Evolutionary conservation across 2,329 filamentous ascomycete species (phyloP), one percentile per base, ranked within the genome.

Genomic region (Clonostachys chloroleuca): DNA sequence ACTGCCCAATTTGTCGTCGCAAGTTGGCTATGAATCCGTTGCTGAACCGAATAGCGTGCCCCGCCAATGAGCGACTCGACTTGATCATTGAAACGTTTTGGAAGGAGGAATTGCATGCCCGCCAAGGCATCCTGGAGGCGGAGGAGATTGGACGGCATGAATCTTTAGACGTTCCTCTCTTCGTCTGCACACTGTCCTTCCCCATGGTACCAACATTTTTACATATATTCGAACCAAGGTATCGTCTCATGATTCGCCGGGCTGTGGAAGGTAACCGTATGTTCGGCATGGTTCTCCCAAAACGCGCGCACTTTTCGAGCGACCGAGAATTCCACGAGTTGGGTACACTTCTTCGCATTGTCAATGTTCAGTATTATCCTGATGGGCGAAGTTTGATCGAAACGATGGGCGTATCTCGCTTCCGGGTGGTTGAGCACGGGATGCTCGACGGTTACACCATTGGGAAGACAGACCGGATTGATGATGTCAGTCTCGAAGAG

Each of bases 171-270:
- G 78, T 85, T 5, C 80, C 89, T 0, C 70, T 96, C 0, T 96
- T 96, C 55, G 79, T 95, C 34, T 94, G 88, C 65, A 90, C 89
- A 0, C 67, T 95, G 9, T 80, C 89, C 0, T 92, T 94, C 55
- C 92, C 92, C 1, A 74, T 77, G 2, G 90, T 92, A 81, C 89
- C 87, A 1, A 92, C 89, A 0, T 94, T 94, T 55, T 71, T 96
- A 4, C 88, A 95, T 57, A 81, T 96, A n/a, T 96, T 95, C 59
- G 92, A 96, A 62, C 88, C 89, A n/a, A 80, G 88, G 7, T 96
- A 96, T 61, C 82, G 89, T 8, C 74, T 94, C n/a, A 94, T 96
- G 89, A 86, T 96, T 36, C 79, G 86, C 42, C 81, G 90, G 35
- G 86, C 83, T 0, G 71, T 95, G 46, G 86, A 91, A 52, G 82